Percentiles rank a stretch among this genome's conserved stretches.
Conservation (phyloP, 805 yeast species). For the Ogataea pignaliae region DNA sequence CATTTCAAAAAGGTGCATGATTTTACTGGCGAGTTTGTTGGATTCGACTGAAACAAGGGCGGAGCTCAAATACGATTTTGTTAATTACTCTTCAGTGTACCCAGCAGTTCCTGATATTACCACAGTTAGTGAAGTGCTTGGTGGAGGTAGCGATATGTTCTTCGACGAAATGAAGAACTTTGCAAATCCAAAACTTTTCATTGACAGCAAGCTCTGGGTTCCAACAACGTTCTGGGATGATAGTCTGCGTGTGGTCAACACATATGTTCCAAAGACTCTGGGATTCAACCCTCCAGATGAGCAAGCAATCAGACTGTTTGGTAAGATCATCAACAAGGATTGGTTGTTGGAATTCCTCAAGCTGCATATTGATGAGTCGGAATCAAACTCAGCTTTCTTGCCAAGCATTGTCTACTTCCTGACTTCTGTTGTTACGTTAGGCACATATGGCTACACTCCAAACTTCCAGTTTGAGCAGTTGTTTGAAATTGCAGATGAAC, state of each 20-base stretch:
- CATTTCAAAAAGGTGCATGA: conserved; percentile 54
- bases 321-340: conserved; percentile 42
- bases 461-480: conserved; percentile 47
- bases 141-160: conserved; percentile 33
- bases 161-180: conserved; percentile 47
- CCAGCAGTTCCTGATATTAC: conserved; percentile 26
- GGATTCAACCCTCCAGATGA: conserved; percentile 40
- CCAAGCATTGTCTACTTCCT: conserved; percentile 59
- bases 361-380: conserved; percentile 61
- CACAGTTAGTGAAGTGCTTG: conserved; percentile 9
- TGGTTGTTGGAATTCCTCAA: conserved; percentile 55
- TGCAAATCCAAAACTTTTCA: conserved; percentile 44
- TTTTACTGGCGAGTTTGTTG: conserved; percentile 52
- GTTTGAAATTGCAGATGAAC: conserved; percentile 41
- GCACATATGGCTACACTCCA: conserved; percentile 40
- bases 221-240: conserved; percentile 82
- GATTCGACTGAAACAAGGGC: conserved; percentile 24
- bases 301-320: conserved; percentile 37
- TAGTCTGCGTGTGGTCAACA: conserved; percentile 41
- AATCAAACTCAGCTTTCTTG: conserved; percentile 61
- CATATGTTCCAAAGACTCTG: conserved; percentile 22
- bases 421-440: conserved; percentile 43
- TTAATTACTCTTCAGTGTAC: conserved; percentile 30
- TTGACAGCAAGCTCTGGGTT: conserved; percentile 50
- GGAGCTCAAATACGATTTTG: conserved; percentile 35